Conservation (phyloP, 305 asterid species). For the Withania somnifera region DNA sequence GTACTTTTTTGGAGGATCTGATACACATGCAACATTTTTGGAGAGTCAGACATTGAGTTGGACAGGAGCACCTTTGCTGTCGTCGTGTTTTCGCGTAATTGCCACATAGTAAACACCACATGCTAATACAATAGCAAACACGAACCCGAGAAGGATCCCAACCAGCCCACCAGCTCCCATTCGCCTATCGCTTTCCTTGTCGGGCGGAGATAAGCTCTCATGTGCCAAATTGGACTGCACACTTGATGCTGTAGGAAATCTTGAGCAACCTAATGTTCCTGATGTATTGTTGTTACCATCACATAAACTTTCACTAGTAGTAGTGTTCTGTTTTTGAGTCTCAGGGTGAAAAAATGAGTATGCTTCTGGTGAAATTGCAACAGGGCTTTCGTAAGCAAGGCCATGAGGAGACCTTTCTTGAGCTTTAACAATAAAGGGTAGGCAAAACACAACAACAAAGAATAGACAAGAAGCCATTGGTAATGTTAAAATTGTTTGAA, state of each 20-base stretch:
- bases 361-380: conserved; percentile 53
- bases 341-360: conserved; percentile 60
- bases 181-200: not conserved
- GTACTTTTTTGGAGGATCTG: too few relatives aligned
- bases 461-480: conserved; percentile 29
- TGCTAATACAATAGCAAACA: conserved; percentile 27
- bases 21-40: not conserved
- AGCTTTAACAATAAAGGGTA: conserved; percentile 22
- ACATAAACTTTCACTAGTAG: not conserved
- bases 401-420: conserved; percentile 60
- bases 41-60: conserved; percentile 18
- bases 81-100: conserved; percentile 22
- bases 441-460: conserved; percentile 16
- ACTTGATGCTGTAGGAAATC: conserved; percentile 49
- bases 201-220: conserved; percentile 14
- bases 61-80: conserved; percentile 18
- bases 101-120: conserved; percentile 37
- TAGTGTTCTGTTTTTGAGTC: conserved; percentile 11
- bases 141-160: conserved; percentile 29
- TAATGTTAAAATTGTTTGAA: not conserved
- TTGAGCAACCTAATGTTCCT: conserved; percentile 24
- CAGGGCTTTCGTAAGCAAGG: conserved; percentile 32
- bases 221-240: conserved; percentile 49
- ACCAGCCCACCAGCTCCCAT: conserved; percentile 41
- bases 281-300: conserved; percentile 1